Evolutionary conservation across 768 basidiomycete species (phyloP), one percentile per base, ranked within the genome.

Genomic region (Dendrothele bispora): DNA sequence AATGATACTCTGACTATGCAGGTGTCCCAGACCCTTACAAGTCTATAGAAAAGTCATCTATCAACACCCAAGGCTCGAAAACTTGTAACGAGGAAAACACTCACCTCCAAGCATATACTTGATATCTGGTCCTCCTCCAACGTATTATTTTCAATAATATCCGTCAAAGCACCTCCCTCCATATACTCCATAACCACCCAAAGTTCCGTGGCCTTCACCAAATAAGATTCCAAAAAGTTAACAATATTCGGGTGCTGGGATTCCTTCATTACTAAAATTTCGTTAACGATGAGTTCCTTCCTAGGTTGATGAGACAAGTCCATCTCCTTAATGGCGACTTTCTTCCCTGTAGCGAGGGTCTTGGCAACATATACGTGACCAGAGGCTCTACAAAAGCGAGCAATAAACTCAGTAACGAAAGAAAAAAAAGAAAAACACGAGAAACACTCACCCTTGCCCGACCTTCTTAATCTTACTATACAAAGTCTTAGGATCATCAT

Each of bases 111-210:
- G 61, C 79, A 88, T 55, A 98, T 97, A 59, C 88, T 87, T 12
- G 91, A 84, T 41, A 98, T 95, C 70, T 98, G 94, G 61, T 94
- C 91, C 70, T 98, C 94, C 62, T 91, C 91, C 52, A 98, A 69
- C 34, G 90, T 83, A 66, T 98, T 98, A 58, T 95, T 93, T 73
- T 98, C 95, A 58, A 99, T 98, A 36, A 99, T 88, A 68, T 98
- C 95, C 21, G 94, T 98, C 59, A 99, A 73, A 15, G 95, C 94
- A 32, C 97, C 95, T 43, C 94, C 94, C 67, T 98, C 94, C 94
- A 98, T 98, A 62, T 91, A 95, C 70, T 98, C 94, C 94, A 95
- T 98, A 49, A 95, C 93, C 36, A 97, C 93, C 94, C 94, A 98
- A 20, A 97, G 80, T 61, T 95, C 93, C 43, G 78, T 86, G 63